Base-by-base conservation (phyloP, 2,329 filamentous ascomycete species). In the Fusarium mexicanum region DNA sequence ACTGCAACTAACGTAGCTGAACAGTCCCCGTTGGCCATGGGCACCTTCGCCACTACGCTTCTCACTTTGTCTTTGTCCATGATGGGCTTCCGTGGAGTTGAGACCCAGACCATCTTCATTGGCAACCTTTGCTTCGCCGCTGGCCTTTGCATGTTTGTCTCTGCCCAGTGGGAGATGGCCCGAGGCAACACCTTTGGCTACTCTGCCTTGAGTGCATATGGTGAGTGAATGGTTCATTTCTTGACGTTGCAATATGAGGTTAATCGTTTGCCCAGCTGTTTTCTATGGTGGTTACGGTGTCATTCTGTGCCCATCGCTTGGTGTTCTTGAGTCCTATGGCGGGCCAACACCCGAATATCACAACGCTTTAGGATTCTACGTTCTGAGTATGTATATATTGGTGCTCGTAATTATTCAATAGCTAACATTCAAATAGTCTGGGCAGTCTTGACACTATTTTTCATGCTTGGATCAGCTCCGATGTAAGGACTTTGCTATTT, bases 241-340 rank as follows among this genome's bases (percentile, higher is more conserved):
- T n/a, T 6, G 46, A 9, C 1, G 0, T 8, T 37, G 2, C 17
- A 37, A 18, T 0, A 37, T 37, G 35, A n/a, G 3, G 22, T 54
- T 44, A 5, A 60, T 13, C 5, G 10, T 3, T 8, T 29, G 6
- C 6, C 5, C 6, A 80, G 79, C 71, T 0, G 69, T 79, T 20
- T 80, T 79, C 55, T 80, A 79, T 29, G 79, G 74, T n/a, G 77
- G 76, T 3, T 80, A 80, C 13, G 79, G 78, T 2, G 72, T 74
- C 24, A 71, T 79, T 10, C 48, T 79, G 16, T 74, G 78, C 3
- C 79, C 78, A 3, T 66, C 66, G 0, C 63, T 80, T 13, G 77
- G 78, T 2, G 64, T 80, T 18, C 58, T 73, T 5, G 78, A 78
- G 3, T 69, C 78, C 0, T 80, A 79, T 13, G 79, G 79, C 2